These are phyloP conservation scores for Aegle marmelos DNA, from an alignment of 345 rosid species.

Conservation along the genomic window DNA sequence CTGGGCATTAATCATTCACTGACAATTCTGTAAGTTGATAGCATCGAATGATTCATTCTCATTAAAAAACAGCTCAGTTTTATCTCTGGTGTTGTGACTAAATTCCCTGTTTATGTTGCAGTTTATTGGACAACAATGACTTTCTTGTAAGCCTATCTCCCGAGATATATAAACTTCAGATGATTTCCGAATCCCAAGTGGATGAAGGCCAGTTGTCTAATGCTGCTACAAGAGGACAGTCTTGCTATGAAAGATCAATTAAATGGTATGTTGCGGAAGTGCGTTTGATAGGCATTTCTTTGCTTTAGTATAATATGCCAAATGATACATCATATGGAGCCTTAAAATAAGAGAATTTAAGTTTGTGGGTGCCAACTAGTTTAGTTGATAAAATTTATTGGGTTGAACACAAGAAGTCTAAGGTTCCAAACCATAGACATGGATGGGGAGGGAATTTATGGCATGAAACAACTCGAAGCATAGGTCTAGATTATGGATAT, in stretches of 20 bases:
- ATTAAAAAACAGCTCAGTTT: not conserved
- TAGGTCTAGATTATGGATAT: too few relatives aligned
- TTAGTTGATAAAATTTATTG: too few relatives aligned
- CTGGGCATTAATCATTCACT: slow-evolving; percentile 46
- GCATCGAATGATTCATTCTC: not conserved
- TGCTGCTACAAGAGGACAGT: slow-evolving; percentile 22
- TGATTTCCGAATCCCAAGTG: slow-evolving; percentile 46
- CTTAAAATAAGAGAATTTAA: not conserved
- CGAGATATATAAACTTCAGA: slow-evolving; percentile 32
- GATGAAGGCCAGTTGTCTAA: slow-evolving; percentile 34
- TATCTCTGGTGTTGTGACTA: not conserved
- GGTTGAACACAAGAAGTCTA: too few relatives aligned
- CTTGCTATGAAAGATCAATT: slow-evolving; percentile 18
- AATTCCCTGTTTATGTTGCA: slow-evolving; percentile 23
- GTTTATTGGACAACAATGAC: slow-evolving; percentile 60
- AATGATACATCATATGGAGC: not conserved
- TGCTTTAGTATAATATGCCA: not conserved
- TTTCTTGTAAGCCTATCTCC: slow-evolving; percentile 38
- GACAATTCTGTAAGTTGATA: slow-evolving; percentile 44
- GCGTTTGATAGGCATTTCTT: not conserved
- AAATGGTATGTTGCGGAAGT: slow-evolving; percentile 23
- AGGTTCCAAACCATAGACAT: too few relatives aligned
- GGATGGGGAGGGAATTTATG: too few relatives aligned
- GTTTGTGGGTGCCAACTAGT: too few relatives aligned
- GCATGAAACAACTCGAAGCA: too few relatives aligned